A percentile compares a stretch with the other conserved stretches of the same genome.
Conservation (phyloP, 768 basidiomycete genomes). For the Lentinula raphanica region DNA sequence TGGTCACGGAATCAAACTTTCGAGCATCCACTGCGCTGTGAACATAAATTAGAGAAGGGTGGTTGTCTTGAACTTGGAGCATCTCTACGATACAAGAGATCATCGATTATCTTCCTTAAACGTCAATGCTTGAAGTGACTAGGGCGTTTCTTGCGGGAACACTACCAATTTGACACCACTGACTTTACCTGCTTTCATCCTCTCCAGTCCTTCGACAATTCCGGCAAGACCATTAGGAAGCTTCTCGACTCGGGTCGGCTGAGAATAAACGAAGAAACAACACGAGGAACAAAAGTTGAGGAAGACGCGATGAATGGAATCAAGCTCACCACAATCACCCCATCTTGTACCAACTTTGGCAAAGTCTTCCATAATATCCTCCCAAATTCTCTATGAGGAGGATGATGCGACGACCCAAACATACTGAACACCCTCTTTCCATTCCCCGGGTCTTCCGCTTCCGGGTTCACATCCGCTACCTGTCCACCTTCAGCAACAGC, state of each 20-base stretch:
- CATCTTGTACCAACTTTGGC: not conserved
- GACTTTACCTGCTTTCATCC: conserved; percentile 14
- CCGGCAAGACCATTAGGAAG: conserved; percentile 18
- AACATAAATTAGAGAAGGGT: too few relatives aligned
- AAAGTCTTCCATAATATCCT: not conserved
- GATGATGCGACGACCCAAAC: not conserved
- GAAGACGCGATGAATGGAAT: too few relatives aligned
- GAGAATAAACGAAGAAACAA: not conserved
- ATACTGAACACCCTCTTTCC: not conserved
- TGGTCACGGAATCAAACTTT: too few relatives aligned
- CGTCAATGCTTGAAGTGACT: too few relatives aligned
- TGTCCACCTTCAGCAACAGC: conserved; percentile 29
- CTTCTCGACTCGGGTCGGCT: conserved; percentile 20
- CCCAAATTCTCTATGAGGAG: not conserved
- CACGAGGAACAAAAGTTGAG: too few relatives aligned
- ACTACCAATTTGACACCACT: conserved; percentile 21
- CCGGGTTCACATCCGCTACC: conserved; percentile 19
- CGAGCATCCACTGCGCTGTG: too few relatives aligned
- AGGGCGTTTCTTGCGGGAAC: conserved; percentile 9
- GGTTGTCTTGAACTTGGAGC: too few relatives aligned
- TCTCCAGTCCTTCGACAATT: conserved; percentile 15
- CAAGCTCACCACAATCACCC: not conserved
- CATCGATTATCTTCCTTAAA: too few relatives aligned
- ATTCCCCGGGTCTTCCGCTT: not conserved
- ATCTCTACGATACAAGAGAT: too few relatives aligned